These are phyloP conservation scores for Eimeria falciformis DNA, from an alignment of 169 alveolate genomes.

Conservation along the genomic window DNA sequence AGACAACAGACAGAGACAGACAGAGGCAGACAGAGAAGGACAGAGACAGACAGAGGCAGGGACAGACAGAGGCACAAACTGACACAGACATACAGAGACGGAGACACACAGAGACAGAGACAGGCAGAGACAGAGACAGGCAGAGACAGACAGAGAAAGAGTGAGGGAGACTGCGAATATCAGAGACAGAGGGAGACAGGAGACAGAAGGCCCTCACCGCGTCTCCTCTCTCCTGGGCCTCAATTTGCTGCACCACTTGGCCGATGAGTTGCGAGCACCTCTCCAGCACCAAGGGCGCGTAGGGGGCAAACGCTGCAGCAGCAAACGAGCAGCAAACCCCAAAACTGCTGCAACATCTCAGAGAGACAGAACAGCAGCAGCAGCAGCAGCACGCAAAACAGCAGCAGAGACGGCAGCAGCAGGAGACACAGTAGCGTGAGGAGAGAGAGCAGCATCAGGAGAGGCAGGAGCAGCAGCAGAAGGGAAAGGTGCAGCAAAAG, in stretches of 20 bases:
- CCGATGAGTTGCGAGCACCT: slow-evolving; percentile 6
- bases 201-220: slow-evolving; percentile 39
- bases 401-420: not conserved
- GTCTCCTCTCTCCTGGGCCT: slow-evolving; percentile 47
- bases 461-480: slow-evolving; percentile 7
- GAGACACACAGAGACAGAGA: too few relatives aligned
- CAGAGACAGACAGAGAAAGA: too few relatives aligned
- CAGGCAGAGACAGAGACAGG: too few relatives aligned
- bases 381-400: slow-evolving; percentile 49
- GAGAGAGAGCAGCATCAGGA: not conserved
- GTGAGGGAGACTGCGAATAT: too few relatives aligned
- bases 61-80: too few relatives aligned
- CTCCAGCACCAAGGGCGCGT: slow-evolving; percentile 49
- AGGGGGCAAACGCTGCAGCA: slow-evolving; percentile 46
- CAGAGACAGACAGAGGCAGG: too few relatives aligned
- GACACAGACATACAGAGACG: too few relatives aligned
- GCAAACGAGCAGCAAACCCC: not conserved
- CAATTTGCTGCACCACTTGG: slow-evolving; percentile 30
- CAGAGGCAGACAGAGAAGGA: too few relatives aligned
- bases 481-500: not conserved
- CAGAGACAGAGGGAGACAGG: slow-evolving; percentile 51
- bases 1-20: too few relatives aligned
- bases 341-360: slow-evolving; percentile 28
- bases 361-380: slow-evolving; percentile 41
- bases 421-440: slow-evolving; percentile 5